phyloP scores from a whole-genome alignment of 169 alveolate species.

The Cryptosporidium bovis region DNA sequence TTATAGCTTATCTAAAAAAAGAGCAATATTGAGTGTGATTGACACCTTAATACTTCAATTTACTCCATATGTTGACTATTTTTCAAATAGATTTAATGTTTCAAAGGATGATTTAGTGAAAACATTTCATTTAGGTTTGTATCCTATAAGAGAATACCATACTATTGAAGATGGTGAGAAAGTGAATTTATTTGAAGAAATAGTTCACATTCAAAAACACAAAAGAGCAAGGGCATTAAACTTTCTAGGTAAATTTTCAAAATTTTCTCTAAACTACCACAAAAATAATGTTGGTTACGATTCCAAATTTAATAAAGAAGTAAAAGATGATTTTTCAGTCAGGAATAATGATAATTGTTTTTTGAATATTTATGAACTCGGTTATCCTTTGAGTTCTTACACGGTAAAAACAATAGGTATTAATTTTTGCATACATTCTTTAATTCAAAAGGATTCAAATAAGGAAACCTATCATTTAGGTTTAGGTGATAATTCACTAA shows the following conservation, averaged over 20 bases:
- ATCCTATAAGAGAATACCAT: slow-evolving; percentile 5
- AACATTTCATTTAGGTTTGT: slow-evolving; percentile 35
- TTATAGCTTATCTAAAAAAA: slow-evolving; percentile 5
- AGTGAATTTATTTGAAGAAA: slow-evolving; percentile 44
- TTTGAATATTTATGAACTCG: slow-evolving; percentile 2
- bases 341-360: neutral
- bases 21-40: slow-evolving; percentile 11
- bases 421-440: slow-evolving; percentile 34
- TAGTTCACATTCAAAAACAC: slow-evolving; percentile 58
- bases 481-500: slow-evolving; percentile 63
- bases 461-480: slow-evolving; percentile 50
- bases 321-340: neutral
- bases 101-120: slow-evolving; percentile 14
- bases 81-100: neutral
- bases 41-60: slow-evolving; percentile 7
- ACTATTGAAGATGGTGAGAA: slow-evolving; percentile 29
- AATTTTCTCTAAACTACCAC: neutral
- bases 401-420: slow-evolving; percentile 29
- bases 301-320: neutral
- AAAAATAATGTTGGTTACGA: neutral
- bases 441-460: slow-evolving; percentile 23
- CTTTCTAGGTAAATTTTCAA: slow-evolving; percentile 46
- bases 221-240: slow-evolving; percentile 72
- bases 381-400: neutral
- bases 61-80: slow-evolving; percentile 1